Evolutionary conservation across 2,329 filamentous ascomycete species (phyloP).

Genomic region (Scedosporium aurantiacum): DNA sequence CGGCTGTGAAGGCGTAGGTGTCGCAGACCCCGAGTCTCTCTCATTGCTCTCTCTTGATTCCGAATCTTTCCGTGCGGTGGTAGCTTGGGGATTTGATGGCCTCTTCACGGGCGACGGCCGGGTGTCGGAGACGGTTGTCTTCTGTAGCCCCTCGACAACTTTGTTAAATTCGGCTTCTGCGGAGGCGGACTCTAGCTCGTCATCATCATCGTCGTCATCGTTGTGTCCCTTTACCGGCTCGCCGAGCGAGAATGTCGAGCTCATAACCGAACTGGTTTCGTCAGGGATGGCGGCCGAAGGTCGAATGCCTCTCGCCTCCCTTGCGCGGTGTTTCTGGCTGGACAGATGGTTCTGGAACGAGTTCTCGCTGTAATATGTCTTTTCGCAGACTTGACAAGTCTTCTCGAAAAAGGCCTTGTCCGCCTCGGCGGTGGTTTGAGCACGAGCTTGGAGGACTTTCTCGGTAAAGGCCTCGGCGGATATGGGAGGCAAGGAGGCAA

Average conservation of each 20-base stretch:
- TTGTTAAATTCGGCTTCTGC: slow-evolving; percentile 62
- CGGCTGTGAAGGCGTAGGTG: slow-evolving; percentile 16
- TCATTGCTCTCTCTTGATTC: slow-evolving; percentile 19
- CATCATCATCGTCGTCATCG: slow-evolving; percentile 34
- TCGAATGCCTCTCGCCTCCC: slow-evolving; percentile 17
- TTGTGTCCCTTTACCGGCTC: slow-evolving; percentile 49
- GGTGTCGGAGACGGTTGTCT: slow-evolving; percentile 52
- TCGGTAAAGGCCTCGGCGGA: slow-evolving; percentile 89
- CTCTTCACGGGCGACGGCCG: slow-evolving; percentile 40
- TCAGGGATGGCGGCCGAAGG: slow-evolving; percentile 45
- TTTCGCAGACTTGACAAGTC: slow-evolving; percentile 69
- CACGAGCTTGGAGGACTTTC: slow-evolving; percentile 86
- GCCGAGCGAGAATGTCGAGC: slow-evolving; percentile 83
- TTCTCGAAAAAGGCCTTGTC: slow-evolving; percentile 85
- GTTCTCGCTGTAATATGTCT: slow-evolving; percentile 94
- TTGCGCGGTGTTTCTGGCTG: slow-evolving; percentile 72
- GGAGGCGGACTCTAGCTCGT: slow-evolving; percentile 26
- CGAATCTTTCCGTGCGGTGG: slow-evolving; percentile 32
- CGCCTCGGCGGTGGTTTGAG: slow-evolving; percentile 70
- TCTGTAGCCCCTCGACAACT: slow-evolving; percentile 67
- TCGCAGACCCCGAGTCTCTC: slow-evolving; percentile 31
- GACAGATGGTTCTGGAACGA: slow-evolving; percentile 86
- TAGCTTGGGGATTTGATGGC: slow-evolving; percentile 38
- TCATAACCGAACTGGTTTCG: slow-evolving; percentile 72
- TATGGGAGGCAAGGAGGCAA: slow-evolving; percentile 81